Evolutionary conservation across 140 eudicot species (phyloP), one percentile per base, ranked within the genome.

Genomic region (Senecio squalidus): DNA sequence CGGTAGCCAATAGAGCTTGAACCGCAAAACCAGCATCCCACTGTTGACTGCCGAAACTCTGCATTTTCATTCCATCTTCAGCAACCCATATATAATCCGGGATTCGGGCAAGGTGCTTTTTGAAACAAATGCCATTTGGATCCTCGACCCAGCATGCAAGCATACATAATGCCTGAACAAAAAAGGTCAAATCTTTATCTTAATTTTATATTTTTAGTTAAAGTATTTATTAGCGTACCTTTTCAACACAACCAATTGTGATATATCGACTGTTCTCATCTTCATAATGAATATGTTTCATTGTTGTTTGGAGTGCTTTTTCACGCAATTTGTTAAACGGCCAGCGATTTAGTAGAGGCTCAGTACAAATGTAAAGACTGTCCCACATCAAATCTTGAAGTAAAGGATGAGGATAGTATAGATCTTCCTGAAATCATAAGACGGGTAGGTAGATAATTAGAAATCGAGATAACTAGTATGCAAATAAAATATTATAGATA

Each of bases 21-120:
- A 75, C 52, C 1, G 84, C 84, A 22, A 83, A 46, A 46, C 77
- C 73, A 5, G 77, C 74, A 66, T 83, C 86, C 92, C 92, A 83
- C 11, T 64, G 47, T 54, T 83, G 93, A 54, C 86, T 83, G 2
- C 93, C 93, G 54, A 76, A 83, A 60, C 77, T 76, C 87, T 86
- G 95, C 89, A 83, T 83, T 68, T 84, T 88, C 90, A 88, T 78
- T 47, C 96, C 96, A 60, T 88, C 96, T 69, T 88, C 96, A 26
- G 87, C 94, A 9, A 88, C 82, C 96, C 96, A 88, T 1, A 88
- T 21, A 45, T 73, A 84, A 55, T 88, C 96, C 0, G 86, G 94
- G 38, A 88, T 62, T 45, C 95, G 62, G 2, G 86, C 90, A 27
- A 85, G 80, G 60, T 85, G 95, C 63, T 82, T 73, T 77, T 85